Evolutionary conservation across 441 rosid genomes (phyloP).

Genomic region (Erodium chrysanthum): DNA sequence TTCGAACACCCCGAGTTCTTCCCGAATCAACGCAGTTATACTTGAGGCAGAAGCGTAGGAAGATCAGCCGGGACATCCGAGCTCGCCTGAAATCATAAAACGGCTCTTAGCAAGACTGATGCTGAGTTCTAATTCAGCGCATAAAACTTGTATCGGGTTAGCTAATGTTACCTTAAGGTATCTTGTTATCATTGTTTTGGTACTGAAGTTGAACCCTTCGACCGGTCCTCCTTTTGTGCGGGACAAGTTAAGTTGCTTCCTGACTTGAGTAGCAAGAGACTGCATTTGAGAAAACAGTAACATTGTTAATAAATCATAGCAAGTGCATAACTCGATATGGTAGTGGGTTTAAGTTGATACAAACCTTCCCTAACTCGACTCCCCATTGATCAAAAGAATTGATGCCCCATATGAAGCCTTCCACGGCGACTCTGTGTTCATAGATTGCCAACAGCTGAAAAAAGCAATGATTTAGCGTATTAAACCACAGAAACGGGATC

Average conservation of each 20-base stretch:
- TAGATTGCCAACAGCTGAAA: constrained; percentile 79
- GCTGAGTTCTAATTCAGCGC: background rate
- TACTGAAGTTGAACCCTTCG: constrained; percentile 80
- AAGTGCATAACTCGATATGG: background rate
- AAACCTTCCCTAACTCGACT: constrained; percentile 48
- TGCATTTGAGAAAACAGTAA: constrained; percentile 17
- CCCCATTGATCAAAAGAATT: constrained; percentile 99
- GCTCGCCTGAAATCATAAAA: constrained; percentile 36
- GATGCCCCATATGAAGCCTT: constrained; percentile 91
- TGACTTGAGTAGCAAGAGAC: constrained; percentile 80
- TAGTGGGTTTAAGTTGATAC: background rate
- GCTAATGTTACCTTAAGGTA: constrained; percentile 52
- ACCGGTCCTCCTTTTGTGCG: constrained; percentile 51
- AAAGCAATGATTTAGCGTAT: background rate
- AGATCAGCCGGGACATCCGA: constrained; percentile 47
- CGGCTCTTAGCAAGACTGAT: constrained; percentile 7
- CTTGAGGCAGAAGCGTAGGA: constrained; percentile 37
- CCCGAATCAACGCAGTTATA: constrained; percentile 15
- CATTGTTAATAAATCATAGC: background rate
- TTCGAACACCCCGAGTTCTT: too few species aligned
- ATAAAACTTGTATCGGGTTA: background rate
- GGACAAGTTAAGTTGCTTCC: constrained; percentile 70
- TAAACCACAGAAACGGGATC: background rate
- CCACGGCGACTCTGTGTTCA: constrained; percentile 87
- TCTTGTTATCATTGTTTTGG: constrained; percentile 51